These are phyloP conservation scores for Lentinula sp. DNA, from an alignment of 768 basidiomycete species.

Conservation along the genomic window DNA sequence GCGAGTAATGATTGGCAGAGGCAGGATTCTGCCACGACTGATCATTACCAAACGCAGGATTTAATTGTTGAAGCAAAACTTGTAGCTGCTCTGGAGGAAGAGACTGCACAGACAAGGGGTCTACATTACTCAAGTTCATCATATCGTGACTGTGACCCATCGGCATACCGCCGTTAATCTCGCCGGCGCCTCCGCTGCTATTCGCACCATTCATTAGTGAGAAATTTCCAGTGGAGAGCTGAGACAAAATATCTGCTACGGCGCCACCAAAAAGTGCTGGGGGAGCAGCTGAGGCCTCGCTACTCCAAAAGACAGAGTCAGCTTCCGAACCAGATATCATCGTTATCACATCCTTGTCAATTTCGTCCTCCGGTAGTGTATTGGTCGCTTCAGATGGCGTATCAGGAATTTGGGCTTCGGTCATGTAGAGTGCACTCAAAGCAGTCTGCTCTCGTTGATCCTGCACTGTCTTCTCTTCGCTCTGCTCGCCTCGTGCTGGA, in stretches of 20 bases:
- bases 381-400: constrained; percentile 64
- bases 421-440: constrained; percentile 71
- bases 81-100: constrained; percentile 60
- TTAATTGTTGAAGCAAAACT: constrained; percentile 43
- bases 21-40: constrained; percentile 29
- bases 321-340: constrained; percentile 72
- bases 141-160: constrained; percentile 15
- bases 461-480: constrained; percentile 64
- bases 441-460: constrained; percentile 77
- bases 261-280: constrained; percentile 22
- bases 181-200: neutral
- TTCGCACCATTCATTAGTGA: neutral
- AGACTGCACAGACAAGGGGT: constrained; percentile 38
- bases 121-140: constrained; percentile 35
- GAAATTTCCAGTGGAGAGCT: neutral
- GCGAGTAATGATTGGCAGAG: constrained; percentile 33
- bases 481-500: constrained; percentile 54
- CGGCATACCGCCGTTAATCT: neutral
- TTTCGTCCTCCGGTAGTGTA: constrained; percentile 61
- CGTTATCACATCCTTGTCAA: constrained; percentile 50
- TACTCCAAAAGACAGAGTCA: constrained; percentile 63
- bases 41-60: constrained; percentile 16
- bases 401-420: constrained; percentile 66
- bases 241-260: constrained; percentile 4
- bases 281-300: constrained; percentile 31